Percentiles rank a stretch among this genome's conserved stretches.
Conservation (phyloP, 1,139 yeast genomes). For the Trichomonascaceae sp. region DNA sequence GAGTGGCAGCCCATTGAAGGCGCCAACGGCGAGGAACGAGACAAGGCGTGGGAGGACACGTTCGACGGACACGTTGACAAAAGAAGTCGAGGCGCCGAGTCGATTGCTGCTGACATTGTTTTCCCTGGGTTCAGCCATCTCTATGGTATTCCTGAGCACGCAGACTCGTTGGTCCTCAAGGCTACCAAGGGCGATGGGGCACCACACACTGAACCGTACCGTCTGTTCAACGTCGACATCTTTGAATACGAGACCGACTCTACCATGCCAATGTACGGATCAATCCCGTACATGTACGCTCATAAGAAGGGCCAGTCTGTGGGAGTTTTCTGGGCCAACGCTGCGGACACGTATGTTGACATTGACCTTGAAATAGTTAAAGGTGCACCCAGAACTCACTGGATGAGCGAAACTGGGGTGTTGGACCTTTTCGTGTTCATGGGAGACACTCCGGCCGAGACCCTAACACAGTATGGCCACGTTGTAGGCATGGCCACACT, state of each 20-base stretch:
- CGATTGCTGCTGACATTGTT: constrained; percentile 65
- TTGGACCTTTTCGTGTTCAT: constrained; percentile 62
- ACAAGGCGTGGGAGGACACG: constrained; percentile 25
- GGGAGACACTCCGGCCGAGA: constrained; percentile 46
- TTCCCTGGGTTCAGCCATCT: constrained; percentile 50
- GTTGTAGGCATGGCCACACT: constrained; percentile 65
- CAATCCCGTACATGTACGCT: constrained; percentile 79
- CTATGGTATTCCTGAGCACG: constrained; percentile 93
- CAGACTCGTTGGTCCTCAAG: constrained; percentile 59
- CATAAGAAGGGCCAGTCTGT: constrained; percentile 44
- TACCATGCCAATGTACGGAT: constrained; percentile 84
- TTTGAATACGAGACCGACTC: constrained; percentile 82
- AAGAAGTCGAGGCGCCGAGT: constrained; percentile 78
- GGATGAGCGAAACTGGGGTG: constrained; percentile 89
- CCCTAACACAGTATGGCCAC: constrained; percentile 49
- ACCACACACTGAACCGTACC: constrained; percentile 52
- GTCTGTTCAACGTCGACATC: constrained; percentile 84
- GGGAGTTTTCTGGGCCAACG: constrained; percentile 84
- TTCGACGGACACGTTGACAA: constrained; percentile 43
- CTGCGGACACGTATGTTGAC: constrained; percentile 88
- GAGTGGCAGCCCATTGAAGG: constrained; percentile 42
- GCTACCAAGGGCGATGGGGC: constrained; percentile 38
- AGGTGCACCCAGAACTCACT: constrained; percentile 37
- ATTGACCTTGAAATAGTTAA: constrained; percentile 26
- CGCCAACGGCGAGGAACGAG: constrained; percentile 13